A percentile compares a stretch with the other conserved stretches of the same genome.
Evolutionary conservation across 495 filamentous ascomycete genomes (phyloP).

Genomic region (Aspergillus egyptiacus): DNA sequence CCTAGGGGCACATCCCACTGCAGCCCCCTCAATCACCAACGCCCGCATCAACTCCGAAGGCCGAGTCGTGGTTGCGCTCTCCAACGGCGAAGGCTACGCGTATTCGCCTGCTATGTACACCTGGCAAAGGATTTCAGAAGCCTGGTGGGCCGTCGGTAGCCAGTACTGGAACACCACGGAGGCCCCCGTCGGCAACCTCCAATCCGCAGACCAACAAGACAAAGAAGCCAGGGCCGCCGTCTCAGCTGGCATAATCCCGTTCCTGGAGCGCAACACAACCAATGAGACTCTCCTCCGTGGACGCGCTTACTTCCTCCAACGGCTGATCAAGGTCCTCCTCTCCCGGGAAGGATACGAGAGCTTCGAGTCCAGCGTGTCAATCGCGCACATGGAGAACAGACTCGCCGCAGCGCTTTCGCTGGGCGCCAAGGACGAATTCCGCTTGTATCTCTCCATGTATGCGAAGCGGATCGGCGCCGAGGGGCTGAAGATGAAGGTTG

Average conservation of each 20-base stretch:
- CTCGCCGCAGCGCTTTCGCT: constrained; percentile 83
- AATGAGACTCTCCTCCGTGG: constrained; percentile 88
- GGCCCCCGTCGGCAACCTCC: constrained; percentile 69
- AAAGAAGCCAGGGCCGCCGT: constrained; percentile 52
- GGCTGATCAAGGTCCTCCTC: constrained; percentile 78
- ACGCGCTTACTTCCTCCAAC: constrained; percentile 79
- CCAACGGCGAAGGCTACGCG: constrained; percentile 86
- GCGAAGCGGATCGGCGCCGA: constrained; percentile 91
- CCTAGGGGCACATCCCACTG: constrained; percentile 60
- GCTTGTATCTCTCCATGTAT: constrained; percentile 90
- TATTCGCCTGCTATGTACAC: constrained; percentile 76
- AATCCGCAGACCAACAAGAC: constrained; percentile 55
- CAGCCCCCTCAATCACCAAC: constrained; percentile 75
- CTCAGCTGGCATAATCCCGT: constrained; percentile 89
- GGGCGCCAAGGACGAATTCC: constrained; percentile 83
- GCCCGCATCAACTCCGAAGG: constrained; percentile 86
- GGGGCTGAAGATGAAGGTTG: constrained; percentile 77
- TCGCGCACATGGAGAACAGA: constrained; percentile 93
- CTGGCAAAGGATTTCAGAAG: constrained; percentile 93
- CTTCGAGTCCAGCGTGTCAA: constrained; percentile 84
- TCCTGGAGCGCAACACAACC: constrained; percentile 89
- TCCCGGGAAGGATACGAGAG: constrained; percentile 85
- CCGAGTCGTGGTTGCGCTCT: constrained; percentile 73
- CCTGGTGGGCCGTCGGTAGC: constrained; percentile 96
- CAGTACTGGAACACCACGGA: constrained; percentile 99